Evolutionary conservation across 805 yeast genomes (phyloP).

Genomic region (Yarrowia phangngaensis): DNA sequence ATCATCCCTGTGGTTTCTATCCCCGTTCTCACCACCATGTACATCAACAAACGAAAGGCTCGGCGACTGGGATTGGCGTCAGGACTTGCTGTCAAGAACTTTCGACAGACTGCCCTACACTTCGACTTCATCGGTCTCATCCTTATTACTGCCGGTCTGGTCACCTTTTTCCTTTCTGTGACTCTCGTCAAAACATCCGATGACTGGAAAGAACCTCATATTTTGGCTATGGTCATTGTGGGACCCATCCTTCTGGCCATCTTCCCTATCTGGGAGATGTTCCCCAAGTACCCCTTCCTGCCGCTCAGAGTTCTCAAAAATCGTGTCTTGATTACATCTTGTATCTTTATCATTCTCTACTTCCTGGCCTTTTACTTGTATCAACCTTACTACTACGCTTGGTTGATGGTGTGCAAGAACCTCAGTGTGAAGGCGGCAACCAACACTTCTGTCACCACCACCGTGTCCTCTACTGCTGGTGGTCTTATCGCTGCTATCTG

Average conservation of each 20-base stretch:
- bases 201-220: slow-evolving; percentile 57
- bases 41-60: slow-evolving; percentile 15
- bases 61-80: slow-evolving; percentile 20
- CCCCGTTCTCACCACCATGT: slow-evolving; percentile 24
- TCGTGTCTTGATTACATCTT: slow-evolving; percentile 42
- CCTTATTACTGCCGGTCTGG: slow-evolving; percentile 53
- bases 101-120: slow-evolving; percentile 48
- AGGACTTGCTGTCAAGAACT: slow-evolving; percentile 16
- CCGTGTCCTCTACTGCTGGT: slow-evolving; percentile 27
- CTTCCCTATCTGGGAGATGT: slow-evolving; percentile 58
- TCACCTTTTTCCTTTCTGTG: slow-evolving; percentile 65
- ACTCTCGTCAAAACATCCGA: slow-evolving; percentile 60
- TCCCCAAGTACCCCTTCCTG: slow-evolving; percentile 59
- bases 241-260: slow-evolving; percentile 60
- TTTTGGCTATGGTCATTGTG: slow-evolving; percentile 66
- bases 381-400: slow-evolving; percentile 28
- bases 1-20: slow-evolving; percentile 41
- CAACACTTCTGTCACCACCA: slow-evolving; percentile 25
- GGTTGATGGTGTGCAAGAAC: slow-evolving; percentile 28
- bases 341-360: slow-evolving; percentile 33
- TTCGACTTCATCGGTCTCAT: slow-evolving; percentile 62
- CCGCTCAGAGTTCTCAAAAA: slow-evolving; percentile 59
- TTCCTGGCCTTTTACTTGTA: slow-evolving; percentile 34
- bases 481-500: slow-evolving; percentile 19
- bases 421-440: slow-evolving; percentile 27